Conservation (phyloP, 441 rosid species). For the Omphalea diandra region DNA sequence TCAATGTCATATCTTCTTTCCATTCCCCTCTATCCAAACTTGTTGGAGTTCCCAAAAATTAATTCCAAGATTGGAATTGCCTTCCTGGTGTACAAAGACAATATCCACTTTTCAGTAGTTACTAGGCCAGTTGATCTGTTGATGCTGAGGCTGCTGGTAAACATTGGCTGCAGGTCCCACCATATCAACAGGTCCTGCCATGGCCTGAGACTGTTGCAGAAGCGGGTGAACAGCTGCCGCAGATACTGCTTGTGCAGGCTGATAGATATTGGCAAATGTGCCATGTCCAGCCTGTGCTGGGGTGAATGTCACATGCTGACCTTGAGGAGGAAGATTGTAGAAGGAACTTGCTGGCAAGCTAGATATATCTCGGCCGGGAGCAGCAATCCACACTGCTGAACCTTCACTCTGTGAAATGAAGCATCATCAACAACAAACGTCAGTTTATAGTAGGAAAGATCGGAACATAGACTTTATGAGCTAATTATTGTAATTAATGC, state of each 20-base stretch:
- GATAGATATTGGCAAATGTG: conserved; percentile 64
- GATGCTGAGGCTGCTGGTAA: conserved; percentile 94
- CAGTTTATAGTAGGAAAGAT: neutral
- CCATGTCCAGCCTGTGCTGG: conserved; percentile 79
- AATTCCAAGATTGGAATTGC: conserved; percentile 37
- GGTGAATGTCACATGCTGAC: conserved; percentile 77
- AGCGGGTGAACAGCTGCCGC: conserved; percentile 74
- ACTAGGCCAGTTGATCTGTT: conserved; percentile 89
- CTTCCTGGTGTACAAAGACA: conserved; percentile 35
- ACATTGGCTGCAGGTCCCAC: conserved; percentile 69
- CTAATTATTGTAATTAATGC: no score
- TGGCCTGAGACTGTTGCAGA: conserved; percentile 74
- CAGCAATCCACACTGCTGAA: conserved; percentile 82
- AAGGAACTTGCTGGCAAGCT: conserved; percentile 70
- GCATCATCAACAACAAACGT: conserved; percentile 1
- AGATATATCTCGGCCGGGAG: conserved; percentile 72
- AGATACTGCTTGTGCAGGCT: conserved; percentile 73
- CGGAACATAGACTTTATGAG: no score
- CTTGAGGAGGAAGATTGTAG: conserved; percentile 81
- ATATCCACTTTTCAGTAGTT: conserved; percentile 56
- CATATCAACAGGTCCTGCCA: conserved; percentile 74
- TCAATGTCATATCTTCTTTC: conserved; percentile 34
- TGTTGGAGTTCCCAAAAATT: conserved; percentile 39
- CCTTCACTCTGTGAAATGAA: conserved; percentile 71
- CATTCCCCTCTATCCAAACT: conserved; percentile 38